Evolutionary conservation across 164 flowering plant species (phyloP).

Genomic region (Stephania cephalantha): DNA sequence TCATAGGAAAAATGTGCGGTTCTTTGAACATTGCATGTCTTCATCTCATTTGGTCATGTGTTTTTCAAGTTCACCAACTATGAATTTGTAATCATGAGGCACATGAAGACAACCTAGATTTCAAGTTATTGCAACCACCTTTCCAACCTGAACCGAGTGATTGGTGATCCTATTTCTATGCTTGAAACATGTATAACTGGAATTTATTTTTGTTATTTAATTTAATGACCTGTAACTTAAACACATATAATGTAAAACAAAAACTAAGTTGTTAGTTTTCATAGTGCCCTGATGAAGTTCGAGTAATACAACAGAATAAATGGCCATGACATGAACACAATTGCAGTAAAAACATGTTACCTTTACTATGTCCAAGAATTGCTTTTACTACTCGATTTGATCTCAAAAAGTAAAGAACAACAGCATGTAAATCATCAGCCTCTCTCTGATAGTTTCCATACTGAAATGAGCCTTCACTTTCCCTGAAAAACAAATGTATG

Average conservation of each 20-base stretch:
- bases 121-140: too few species aligned
- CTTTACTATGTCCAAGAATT: constrained; percentile 80
- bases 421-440: constrained; percentile 57
- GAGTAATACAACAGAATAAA: not conserved
- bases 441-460: constrained; percentile 71
- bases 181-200: too few species aligned
- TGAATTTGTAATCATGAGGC: too few species aligned
- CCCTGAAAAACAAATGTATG: constrained; percentile 33
- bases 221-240: too few species aligned
- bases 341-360: constrained; percentile 7
- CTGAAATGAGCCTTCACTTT: constrained; percentile 73
- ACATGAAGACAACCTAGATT: too few species aligned
- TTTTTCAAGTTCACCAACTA: too few species aligned
- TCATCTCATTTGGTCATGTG: too few species aligned
- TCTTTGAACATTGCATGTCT: too few species aligned
- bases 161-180: too few species aligned
- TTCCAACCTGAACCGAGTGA: too few species aligned
- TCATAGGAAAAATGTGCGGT: too few species aligned
- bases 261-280: not conserved
- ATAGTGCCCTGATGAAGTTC: not conserved
- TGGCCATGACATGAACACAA: constrained; percentile 6
- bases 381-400: constrained; percentile 35
- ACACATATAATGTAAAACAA: not conserved
- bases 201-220: too few species aligned
- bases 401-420: constrained; percentile 38